These are phyloP conservation scores for Aspergillus bombycis DNA, from an alignment of 2,329 filamentous ascomycete genomes.

Conservation along the genomic window DNA sequence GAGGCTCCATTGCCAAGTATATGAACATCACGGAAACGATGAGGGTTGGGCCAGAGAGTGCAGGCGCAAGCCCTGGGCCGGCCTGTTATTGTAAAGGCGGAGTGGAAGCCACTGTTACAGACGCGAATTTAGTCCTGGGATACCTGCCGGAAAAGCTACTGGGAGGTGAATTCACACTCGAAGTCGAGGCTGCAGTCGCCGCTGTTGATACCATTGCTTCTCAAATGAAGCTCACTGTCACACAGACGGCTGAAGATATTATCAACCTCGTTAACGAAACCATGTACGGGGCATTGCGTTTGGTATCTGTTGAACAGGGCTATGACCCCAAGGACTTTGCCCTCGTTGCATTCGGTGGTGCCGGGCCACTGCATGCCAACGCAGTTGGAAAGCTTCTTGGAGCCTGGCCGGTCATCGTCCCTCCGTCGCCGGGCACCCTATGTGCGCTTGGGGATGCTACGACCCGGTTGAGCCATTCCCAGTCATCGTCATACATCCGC, in stretches of 20 bases:
- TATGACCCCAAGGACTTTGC: conserved; percentile 56
- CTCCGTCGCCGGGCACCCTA: conserved; percentile 53
- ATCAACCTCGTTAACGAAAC: conserved; percentile 55
- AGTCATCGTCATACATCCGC: conserved; percentile 52
- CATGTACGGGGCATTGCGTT: conserved; percentile 55
- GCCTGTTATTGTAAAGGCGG: conserved; percentile 56
- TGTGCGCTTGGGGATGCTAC: conserved; percentile 56
- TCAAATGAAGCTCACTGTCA: conserved; percentile 49
- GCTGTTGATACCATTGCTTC: conserved; percentile 50
- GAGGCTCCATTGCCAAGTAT: conserved; percentile 54
- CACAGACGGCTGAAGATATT: conserved; percentile 52
- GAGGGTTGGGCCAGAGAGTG: conserved; percentile 56
- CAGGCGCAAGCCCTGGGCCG: conserved; percentile 53
- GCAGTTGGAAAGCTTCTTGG: conserved; percentile 54
- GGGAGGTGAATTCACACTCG: conserved; percentile 50
- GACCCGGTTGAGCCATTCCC: conserved; percentile 53
- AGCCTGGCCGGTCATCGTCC: conserved; percentile 57
- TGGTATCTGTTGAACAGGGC: conserved; percentile 57
- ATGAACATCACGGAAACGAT: conserved; percentile 52
- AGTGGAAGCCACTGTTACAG: conserved; percentile 51
- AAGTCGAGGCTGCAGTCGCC: conserved; percentile 45
- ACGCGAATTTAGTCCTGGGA: conserved; percentile 53
- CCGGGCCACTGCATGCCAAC: conserved; percentile 56
- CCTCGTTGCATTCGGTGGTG: conserved; percentile 55
- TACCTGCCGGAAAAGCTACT: conserved; percentile 52